A percentile compares a stretch with the other conserved stretches of the same genome.
These are phyloP conservation scores for Bauhinia variegata DNA, from an alignment of 306 rosid genomes.

Conservation along the genomic window DNA sequence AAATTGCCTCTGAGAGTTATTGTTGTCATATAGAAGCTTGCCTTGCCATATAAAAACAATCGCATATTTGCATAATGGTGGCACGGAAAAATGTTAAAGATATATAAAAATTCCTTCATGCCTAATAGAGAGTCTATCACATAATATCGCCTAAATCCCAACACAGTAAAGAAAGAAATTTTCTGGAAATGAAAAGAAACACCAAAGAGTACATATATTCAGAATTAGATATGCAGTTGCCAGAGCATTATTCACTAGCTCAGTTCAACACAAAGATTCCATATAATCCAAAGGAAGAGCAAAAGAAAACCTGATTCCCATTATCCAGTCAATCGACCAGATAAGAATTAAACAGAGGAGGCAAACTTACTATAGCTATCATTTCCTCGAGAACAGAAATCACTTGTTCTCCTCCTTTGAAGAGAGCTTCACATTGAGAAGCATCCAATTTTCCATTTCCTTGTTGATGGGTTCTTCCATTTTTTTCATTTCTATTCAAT, in stretches of 20 bases:
- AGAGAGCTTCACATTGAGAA: conserved; percentile 67
- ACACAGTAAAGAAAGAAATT: neutral
- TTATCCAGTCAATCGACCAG: neutral
- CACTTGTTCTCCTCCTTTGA: conserved; percentile 90
- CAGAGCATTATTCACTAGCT: neutral
- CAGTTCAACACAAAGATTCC: neutral
- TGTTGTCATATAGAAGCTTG: neutral
- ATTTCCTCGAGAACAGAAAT: conserved; percentile 85
- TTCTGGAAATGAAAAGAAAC: neutral
- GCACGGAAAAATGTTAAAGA: neutral
- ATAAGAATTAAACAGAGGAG: neutral
- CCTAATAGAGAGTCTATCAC: neutral
- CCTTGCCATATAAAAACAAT: neutral
- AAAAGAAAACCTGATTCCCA: neutral
- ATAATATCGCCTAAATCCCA: neutral
- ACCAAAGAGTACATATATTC: too few relatives aligned
- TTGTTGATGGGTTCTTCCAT: conserved; percentile 21
- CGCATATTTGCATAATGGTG: neutral
- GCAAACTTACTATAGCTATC: conserved; percentile 61
- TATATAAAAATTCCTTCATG: neutral
- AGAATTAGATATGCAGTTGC: too few relatives aligned
- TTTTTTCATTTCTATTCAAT: conserved; percentile 29
- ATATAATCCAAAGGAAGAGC: neutral
- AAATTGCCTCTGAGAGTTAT: neutral
- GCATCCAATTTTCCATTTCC: conserved; percentile 35